A percentile compares a stretch with the other conserved stretches of the same genome.
These are phyloP conservation scores for Xylaria arbuscula DNA, from an alignment of 2,329 filamentous ascomycete species.

Conservation along the genomic window DNA sequence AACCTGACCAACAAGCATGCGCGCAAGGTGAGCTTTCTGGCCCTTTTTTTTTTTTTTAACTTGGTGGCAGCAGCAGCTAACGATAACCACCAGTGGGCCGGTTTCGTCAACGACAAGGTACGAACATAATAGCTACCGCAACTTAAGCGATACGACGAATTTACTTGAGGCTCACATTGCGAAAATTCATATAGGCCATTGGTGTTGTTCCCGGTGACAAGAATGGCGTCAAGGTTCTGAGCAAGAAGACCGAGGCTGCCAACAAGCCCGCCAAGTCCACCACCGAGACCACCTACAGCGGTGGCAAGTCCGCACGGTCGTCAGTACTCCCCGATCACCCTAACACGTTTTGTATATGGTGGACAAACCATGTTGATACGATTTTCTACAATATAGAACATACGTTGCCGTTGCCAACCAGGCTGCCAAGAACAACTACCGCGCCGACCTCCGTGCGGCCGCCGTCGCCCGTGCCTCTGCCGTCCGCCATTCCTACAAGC, in stretches of 20 bases:
- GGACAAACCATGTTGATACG: conserved; percentile 21
- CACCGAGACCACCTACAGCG: conserved; percentile 75
- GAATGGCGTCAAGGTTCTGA: conserved; percentile 81
- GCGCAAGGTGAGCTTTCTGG: conserved; percentile 74
- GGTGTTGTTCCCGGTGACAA: conserved; percentile 80
- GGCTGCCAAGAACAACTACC: conserved; percentile 88
- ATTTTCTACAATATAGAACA: conserved; percentile 65
- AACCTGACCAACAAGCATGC: conserved; percentile 93
- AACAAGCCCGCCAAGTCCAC: conserved; percentile 78
- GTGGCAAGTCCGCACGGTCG: conserved; percentile 82
- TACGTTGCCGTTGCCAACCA: conserved; percentile 88
- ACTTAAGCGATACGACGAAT: conserved; percentile 12
- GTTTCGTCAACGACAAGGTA: conserved; percentile 95
- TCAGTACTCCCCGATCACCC: conserved; percentile 60
- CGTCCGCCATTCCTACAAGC: conserved; percentile 81
- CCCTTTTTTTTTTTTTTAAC: conserved; percentile 13
- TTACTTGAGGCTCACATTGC: conserved; percentile 31
- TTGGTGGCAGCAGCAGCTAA: conserved; percentile 50
- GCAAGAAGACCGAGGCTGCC: conserved; percentile 81
- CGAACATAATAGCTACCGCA: conserved; percentile 37
- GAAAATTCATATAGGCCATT: conserved; percentile 72
- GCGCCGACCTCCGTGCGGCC: conserved; percentile 77
- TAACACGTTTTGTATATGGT: conserved; percentile 5
- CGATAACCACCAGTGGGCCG: conserved; percentile 74
- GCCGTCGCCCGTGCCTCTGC: conserved; percentile 90